phyloP scores from a whole-genome alignment of 768 basidiomycete species.

The Porpolomopsis calyptriformis region DNA sequence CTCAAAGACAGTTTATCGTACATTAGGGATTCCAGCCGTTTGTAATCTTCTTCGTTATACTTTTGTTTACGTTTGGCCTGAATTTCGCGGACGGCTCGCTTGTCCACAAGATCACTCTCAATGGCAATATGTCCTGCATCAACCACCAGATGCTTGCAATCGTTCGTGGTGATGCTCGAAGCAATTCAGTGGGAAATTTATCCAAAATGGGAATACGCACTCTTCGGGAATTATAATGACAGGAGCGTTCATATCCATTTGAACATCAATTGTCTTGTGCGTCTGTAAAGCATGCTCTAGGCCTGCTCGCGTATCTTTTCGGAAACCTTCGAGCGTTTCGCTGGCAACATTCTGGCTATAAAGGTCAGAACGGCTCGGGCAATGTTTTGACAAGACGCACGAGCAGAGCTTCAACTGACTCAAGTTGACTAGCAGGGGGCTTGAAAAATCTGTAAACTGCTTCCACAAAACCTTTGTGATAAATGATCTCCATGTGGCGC shows the following conservation, averaged over 20 bases:
- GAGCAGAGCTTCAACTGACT: constrained; percentile 88
- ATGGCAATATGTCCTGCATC: constrained; percentile 97
- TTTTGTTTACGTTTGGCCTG: constrained; percentile 74
- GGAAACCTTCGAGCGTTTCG: constrained; percentile 83
- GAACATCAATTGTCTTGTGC: constrained; percentile 94
- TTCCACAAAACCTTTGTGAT: constrained; percentile 89
- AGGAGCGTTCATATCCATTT: constrained; percentile 93
- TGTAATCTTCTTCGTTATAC: constrained; percentile 82
- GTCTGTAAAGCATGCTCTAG: constrained; percentile 87
- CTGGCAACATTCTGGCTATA: constrained; percentile 70
- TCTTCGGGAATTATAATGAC: constrained; percentile 95
- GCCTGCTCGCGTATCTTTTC: constrained; percentile 89
- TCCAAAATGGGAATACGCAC: constrained; percentile 29
- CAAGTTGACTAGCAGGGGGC: constrained; percentile 87
- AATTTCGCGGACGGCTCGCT: constrained; percentile 65
- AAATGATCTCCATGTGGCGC: constrained; percentile 95
- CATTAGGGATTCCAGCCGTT: constrained; percentile 81
- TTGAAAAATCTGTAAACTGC: constrained; percentile 85
- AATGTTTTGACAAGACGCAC: constrained; percentile 31
- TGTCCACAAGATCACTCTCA: constrained; percentile 80
- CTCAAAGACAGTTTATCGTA: constrained; percentile 83
- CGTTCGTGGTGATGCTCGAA: constrained; percentile 57
- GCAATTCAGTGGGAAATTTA: constrained; percentile 5
- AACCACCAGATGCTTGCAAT: constrained; percentile 79
- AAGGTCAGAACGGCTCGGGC: background rate